Conservation (phyloP, 352 stramenopile species). For the Phytopythium chamaehyphon region DNA sequence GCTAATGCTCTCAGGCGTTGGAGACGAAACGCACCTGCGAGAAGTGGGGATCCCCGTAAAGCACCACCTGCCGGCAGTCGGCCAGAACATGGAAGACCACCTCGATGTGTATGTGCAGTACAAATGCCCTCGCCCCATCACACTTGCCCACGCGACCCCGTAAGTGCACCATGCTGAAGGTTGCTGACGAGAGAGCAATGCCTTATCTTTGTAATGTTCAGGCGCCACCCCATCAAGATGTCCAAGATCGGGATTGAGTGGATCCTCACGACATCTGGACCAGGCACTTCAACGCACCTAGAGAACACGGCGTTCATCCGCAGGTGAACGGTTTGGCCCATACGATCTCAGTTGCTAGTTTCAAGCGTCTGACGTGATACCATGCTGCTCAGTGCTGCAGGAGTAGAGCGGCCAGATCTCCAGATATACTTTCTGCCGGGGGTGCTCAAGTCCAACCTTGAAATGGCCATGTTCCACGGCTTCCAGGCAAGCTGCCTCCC, state of each 20-base stretch:
- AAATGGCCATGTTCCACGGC: conserved; percentile 26
- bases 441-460: conserved; percentile 32
- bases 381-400: conserved; percentile 33
- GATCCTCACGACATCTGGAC: conserved; percentile 60
- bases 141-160: conserved; percentile 82
- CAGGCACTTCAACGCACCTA: conserved; percentile 74
- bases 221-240: conserved; percentile 87
- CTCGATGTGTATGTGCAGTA: conserved; percentile 90
- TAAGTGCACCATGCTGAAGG: conserved; percentile 8
- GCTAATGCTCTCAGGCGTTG: conserved; percentile 86
- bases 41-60: conserved; percentile 69
- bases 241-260: conserved; percentile 77
- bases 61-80: conserved; percentile 72
- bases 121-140: conserved; percentile 82
- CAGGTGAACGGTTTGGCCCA: conserved; percentile 15
- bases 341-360: not conserved
- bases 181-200: not conserved
- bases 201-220: conserved; percentile 6
- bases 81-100: conserved; percentile 88
- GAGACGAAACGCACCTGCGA: conserved; percentile 65
- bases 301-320: conserved; percentile 87
- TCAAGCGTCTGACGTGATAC: conserved; percentile 3
- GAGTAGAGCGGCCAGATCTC: conserved; percentile 76
- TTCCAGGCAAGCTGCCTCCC: conserved; percentile 71
- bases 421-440: conserved; percentile 89